Evolutionary conservation across 257 asterid genomes (phyloP).

Genomic region (Penstemon barbatus): DNA sequence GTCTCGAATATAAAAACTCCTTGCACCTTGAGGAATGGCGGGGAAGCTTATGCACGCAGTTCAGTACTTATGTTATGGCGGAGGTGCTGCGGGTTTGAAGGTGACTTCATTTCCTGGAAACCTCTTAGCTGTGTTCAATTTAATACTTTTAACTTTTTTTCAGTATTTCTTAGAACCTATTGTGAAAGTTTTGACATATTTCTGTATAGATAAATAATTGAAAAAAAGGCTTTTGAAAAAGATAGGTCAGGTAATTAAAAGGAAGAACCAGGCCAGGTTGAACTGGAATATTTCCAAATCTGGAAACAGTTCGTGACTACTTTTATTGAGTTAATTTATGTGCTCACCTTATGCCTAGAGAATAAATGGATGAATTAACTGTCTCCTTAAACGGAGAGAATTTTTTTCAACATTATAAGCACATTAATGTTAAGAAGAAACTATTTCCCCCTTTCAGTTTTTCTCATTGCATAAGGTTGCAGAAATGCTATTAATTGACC

Average conservation of each 20-base stretch:
- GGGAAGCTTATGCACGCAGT: conserved; percentile 58
- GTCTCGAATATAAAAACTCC: neutral
- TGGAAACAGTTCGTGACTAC: no score
- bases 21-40: conserved; percentile 27
- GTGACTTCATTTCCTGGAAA: conserved; percentile 26
- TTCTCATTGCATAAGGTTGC: neutral
- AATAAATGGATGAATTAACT: neutral
- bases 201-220: neutral
- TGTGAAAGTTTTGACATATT: neutral
- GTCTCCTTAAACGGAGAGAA: neutral
- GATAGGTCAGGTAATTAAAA: neutral
- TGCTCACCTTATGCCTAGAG: no score
- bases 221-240: neutral
- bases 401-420: neutral
- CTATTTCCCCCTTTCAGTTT: neutral
- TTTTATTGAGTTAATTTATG: no score
- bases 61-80: conserved; percentile 41
- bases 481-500: neutral
- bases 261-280: no score
- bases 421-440: neutral
- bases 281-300: neutral
- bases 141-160: no score
- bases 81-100: conserved; percentile 55
- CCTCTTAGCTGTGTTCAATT: neutral
- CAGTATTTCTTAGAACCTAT: neutral